These are phyloP conservation scores for Orobanche coerulescens DNA, from an alignment of 257 asterid genomes.

Conservation along the genomic window DNA sequence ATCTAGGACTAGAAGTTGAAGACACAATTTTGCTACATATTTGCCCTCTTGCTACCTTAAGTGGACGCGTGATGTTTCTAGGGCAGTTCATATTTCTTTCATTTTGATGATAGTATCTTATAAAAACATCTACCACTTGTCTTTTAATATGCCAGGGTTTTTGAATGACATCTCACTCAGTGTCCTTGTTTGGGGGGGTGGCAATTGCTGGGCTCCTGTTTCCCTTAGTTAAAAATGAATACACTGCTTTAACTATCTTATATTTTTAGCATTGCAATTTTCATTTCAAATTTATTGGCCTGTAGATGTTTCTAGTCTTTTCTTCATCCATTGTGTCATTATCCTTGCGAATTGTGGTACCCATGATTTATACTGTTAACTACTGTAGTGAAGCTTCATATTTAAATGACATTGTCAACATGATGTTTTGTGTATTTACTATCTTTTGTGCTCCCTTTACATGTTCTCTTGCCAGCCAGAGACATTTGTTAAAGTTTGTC, in stretches of 20 bases:
- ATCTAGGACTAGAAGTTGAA: slow-evolving; percentile 1
- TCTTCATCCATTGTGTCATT: not conserved
- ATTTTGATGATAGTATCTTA: not conserved
- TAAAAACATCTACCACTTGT: slow-evolving; percentile 1
- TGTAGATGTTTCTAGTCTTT: not conserved
- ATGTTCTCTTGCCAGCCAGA: slow-evolving; percentile 67
- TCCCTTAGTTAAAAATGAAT: not conserved
- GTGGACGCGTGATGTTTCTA: not conserved
- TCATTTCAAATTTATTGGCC: slow-evolving; percentile 4
- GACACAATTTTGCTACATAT: slow-evolving; percentile 2
- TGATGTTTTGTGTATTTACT: slow-evolving; percentile 17
- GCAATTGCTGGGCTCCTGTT: not conserved
- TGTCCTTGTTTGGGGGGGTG: not conserved
- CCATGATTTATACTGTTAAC: slow-evolving; percentile 1
- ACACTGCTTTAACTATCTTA: slow-evolving; percentile 4
- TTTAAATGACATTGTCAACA: slow-evolving; percentile 6
- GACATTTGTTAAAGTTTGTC: slow-evolving; percentile 79
- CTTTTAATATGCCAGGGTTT: not conserved
- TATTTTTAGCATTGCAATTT: slow-evolving; percentile 2
- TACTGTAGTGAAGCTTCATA: slow-evolving; percentile 1
- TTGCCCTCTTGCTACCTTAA: not conserved
- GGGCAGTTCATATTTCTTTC: slow-evolving; percentile 6
- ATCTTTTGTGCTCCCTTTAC: slow-evolving; percentile 18
- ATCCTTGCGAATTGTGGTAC: not conserved
- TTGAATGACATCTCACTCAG: not conserved